phyloP scores from a whole-genome alignment of 2,329 filamentous ascomycete species.

The Alternaria novae-zelandiae region DNA sequence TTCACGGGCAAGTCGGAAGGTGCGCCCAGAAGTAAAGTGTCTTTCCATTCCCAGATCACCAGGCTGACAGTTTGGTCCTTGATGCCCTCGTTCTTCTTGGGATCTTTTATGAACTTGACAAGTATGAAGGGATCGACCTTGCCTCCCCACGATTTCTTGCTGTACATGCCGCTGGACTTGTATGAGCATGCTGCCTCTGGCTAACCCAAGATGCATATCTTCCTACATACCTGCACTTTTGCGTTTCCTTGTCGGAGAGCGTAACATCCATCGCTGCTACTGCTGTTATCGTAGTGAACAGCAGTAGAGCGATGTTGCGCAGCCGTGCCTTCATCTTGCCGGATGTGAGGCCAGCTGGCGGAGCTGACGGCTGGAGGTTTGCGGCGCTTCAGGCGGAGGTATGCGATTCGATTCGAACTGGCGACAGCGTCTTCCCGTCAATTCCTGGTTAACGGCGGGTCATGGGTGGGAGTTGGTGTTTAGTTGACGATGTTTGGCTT shows the following conservation, averaged over 20 bases:
- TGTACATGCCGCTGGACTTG: constrained; percentile 75
- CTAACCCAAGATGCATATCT: neutral
- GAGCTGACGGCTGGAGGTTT: constrained; percentile 18
- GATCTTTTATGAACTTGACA: constrained; percentile 72
- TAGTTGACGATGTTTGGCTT: constrained; percentile 19
- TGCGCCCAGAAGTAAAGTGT: constrained; percentile 79
- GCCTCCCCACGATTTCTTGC: constrained; percentile 85
- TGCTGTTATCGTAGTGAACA: constrained; percentile 40
- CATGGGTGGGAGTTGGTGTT: constrained; percentile 15
- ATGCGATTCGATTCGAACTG: constrained; percentile 2
- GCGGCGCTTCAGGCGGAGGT: constrained; percentile 2
- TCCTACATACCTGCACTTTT: constrained; percentile 23
- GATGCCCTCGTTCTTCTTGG: constrained; percentile 60
- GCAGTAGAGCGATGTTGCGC: constrained; percentile 41
- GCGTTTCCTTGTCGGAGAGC: constrained; percentile 11
- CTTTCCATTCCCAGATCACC: constrained; percentile 93
- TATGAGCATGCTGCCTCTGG: neutral
- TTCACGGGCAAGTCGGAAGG: constrained; percentile 46
- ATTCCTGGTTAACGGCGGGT: neutral
- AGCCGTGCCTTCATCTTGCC: constrained; percentile 45
- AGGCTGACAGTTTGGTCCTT: constrained; percentile 80
- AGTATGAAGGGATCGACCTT: constrained; percentile 87
- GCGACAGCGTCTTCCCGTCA: neutral
- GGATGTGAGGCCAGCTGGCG: constrained; percentile 41
- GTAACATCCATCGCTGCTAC: constrained; percentile 47